Conservation (phyloP, 179 eudicot genomes). For the Patellifolia procumbens region DNA sequence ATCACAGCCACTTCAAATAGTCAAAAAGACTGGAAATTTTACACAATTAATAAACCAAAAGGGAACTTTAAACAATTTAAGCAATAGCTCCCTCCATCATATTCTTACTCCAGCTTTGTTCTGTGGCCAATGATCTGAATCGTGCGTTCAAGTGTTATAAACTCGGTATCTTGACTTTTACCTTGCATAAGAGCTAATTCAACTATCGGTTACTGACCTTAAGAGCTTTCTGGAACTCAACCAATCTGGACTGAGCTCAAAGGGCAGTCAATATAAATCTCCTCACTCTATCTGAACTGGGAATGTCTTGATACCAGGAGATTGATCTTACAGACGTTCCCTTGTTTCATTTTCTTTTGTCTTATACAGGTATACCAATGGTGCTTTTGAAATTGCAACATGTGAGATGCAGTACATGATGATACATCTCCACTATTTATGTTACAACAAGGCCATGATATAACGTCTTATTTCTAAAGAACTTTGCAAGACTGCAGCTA, state of each 20-base stretch:
- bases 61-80: no score
- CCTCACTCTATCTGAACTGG: neutral
- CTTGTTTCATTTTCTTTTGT: neutral
- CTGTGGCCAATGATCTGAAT: no score
- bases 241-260: neutral
- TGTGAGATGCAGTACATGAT: neutral
- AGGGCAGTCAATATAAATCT: neutral
- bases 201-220: no score
- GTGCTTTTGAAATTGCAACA: neutral
- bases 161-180: no score
- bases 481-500: neutral
- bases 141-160: no score
- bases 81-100: no score
- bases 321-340: neutral
- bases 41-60: no score
- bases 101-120: no score
- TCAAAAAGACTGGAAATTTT: no score
- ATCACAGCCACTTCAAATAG: no score
- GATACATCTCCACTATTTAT: neutral
- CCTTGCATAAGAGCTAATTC: no score
- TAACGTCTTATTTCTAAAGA: neutral
- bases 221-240: no score
- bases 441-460: neutral
- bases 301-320: neutral
- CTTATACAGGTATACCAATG: neutral